Base-by-base conservation (phyloP, 441 rosid species). In the Gossypium davidsonii region DNA sequence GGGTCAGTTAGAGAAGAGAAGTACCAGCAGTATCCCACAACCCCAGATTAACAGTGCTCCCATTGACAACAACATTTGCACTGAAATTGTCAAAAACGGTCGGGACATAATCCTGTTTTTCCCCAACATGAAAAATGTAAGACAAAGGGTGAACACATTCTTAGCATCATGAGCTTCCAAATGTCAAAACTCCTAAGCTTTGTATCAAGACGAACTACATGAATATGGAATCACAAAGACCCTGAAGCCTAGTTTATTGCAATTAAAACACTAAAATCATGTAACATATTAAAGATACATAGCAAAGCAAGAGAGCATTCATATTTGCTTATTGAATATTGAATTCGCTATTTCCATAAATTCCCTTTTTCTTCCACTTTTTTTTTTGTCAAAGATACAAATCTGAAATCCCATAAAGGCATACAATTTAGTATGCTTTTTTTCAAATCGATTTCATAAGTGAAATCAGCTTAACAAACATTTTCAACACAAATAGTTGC, bases 1-100 rank as follows among this genome's bases (percentile, higher is more conserved):
- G 56, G 67, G 18, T 26, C 42, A 61, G 20, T 0, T 44, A 1
- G 37, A 6, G 59, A 75, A 52, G 60, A 7, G 59, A 75, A 52
- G 60, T 73, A 87, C 91, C 91, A 23, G 91, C 91, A 78, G 89
- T 87, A 79, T 87, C 91, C 91, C 91, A 87, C 74, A 87, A 79
- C 44, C 91, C 89, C 63, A 87, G 79, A 74, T 87, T 87, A 56
- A 87, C 84, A 1, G 89, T 85, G 48, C 51, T 46, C 6, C 89
- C 88, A 25, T 87, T 81, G 42, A 87, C 91, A 44, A 87, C 86
- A 63, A 85, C 91, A 84, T 85, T 87, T 1, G 91, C 91, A 48
- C 88, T 87, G 78, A 87, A 87, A 75, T 87, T 87, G 71, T 85
- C 91, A 11, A 85, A 87, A 8, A 87, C 91, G 62, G 91, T 87